Base-by-base conservation (phyloP, 139 green algal species). In the Coelastrella sp. region DNA sequence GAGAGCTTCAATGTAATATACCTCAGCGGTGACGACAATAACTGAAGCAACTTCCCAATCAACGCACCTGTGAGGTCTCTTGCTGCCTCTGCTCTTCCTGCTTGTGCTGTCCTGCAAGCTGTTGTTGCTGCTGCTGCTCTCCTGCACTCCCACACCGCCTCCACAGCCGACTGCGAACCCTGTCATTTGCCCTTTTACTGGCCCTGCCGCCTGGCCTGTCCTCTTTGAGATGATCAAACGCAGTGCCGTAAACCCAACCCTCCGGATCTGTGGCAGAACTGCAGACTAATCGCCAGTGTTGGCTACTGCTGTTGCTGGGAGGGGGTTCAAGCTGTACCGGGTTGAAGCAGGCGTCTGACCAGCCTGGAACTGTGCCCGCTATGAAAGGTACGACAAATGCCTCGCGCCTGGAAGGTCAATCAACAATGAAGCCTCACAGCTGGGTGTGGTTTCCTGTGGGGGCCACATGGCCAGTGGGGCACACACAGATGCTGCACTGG, bases 161-260 rank as follows among this genome's bases (percentile, higher is more conserved):
- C 94, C 94, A 96, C 63, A 94, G 79, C 6, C 94, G 66, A 84
- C 78, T 92, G 49, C 94, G 87, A 24, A 96, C 86, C 25, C 91
- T 88, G 83, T 96, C 94, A 78, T 90, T 95, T 6, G 73, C 86
- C 58, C 94, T 91, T 91, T 95, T 96, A 63, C 87, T 95, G 19
- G 94, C 92, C 9, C 94, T 86, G n/a, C 94, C 94, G 4, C 94
- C 94, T 15, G 92, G 88, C 58, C 89, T 25, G 7, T 88, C 82
- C 22, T 91, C 82, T 76, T n/a, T 61, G 83, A 95, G 74, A 22
- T 91, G 85, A 7, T 92, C 90, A 89, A 95, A 96, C 4, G 75
- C 58, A 0, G 92, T 95, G 78, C 92, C 92, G 74, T 95, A 96
- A 12, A 93, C n/a, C 94, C 94, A 96, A 8, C 94, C 94, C 9